Base-by-base conservation (phyloP, 2,329 filamentous ascomycete species). In the Graphium sp. region DNA sequence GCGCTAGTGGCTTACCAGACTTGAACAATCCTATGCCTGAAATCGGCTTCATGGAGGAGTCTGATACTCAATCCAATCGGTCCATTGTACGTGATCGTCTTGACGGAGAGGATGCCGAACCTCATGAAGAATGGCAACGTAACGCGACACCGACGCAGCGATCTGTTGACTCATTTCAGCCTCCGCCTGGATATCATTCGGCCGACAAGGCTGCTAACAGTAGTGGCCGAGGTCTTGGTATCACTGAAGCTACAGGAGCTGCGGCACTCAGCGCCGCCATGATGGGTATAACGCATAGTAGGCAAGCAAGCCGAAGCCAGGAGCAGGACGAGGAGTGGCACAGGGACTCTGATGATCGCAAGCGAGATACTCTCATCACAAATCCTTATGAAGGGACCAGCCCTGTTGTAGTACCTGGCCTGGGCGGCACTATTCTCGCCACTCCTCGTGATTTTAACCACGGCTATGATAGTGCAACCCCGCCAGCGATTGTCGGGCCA, bases 21-120 rank as follows among this genome's bases (percentile, higher is more conserved):
- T 53, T 67, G 20, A 54, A 74, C 32, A 62, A 85, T 39, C 76
- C 78, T 5, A 68, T 85, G 58, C 81, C 78, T 1, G 83, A 85
- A 43, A 73, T 80, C 41, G 82, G 77, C 4, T 77, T 81, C 38
- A 40, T 54, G 2, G 58, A 65, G 8, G 65, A 70, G 21, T 25
- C 32, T 13, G 83, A 91, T 35, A 64, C 82, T 11, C 75, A 71
- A 25, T 92, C 84, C 12, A 91, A 91, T 44, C 83, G 83, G 3
- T 93, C 85, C 0, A 63, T 85, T 28, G 72, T 91, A 22, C 68
- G 84, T 38, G 82, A 79, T 12, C 75, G 74, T 1, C 66, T 78
- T 28, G 74, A 70, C 28, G 70, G 66, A 2, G 43, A 50, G 7
- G 33, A 46, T 11, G 39, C 38, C 22, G 37, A 41, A 22, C 22